Evolutionary conservation across 2,329 filamentous ascomycete species (phyloP), one percentile per base, ranked within the genome.

Genomic region (Aspergillus sp.): DNA sequence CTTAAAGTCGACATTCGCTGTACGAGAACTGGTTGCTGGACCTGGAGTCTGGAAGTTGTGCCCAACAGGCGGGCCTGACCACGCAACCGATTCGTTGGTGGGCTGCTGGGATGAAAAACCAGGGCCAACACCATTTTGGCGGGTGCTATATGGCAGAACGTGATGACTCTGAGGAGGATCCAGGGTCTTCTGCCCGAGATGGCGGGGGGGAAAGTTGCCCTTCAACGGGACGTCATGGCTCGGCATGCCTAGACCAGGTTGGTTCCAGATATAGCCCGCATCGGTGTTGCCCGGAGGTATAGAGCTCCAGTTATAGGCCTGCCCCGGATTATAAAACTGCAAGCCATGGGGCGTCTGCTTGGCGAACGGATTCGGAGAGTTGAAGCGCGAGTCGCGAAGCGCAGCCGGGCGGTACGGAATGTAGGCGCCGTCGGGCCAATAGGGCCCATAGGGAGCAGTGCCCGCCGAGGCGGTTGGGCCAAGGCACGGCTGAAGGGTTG

Each of bases 391-490:
- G 51, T 76, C 72, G 37, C 70, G 64, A 37, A 73, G 57, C 4
- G 72, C 71, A 22, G 73, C 71, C 8, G 74, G 73, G 37, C 72
- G 65, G 51, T 78, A 78, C 8, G 74, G 71, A 24, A 72, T 69
- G 43, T 68, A 75, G 6, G 67, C 72, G n/a, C 74, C 74, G 60
- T 78, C 71, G 13, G 74, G 72, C 72, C 73, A 78, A 47, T 78
- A 78, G 16, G 73, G 73, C 0, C 74, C 74, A 53, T 73, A 78
- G 4, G 69, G 65, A 6, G 71, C 71, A 34, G 68, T 65, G 17
- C 69, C 68, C 33, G 72, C 72, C 2, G 73, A 70, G 17, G 72
- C 72, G 5, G 74, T 76, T 16, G 73, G 72, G 2, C 72, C 73
- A 30, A 72, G 57, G 34, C 66, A 68, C 42, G 72, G 69, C 31